Evolutionary conservation across 495 filamentous ascomycete genomes (phyloP).

Genomic region (Talaromyces nanjingensis): DNA sequence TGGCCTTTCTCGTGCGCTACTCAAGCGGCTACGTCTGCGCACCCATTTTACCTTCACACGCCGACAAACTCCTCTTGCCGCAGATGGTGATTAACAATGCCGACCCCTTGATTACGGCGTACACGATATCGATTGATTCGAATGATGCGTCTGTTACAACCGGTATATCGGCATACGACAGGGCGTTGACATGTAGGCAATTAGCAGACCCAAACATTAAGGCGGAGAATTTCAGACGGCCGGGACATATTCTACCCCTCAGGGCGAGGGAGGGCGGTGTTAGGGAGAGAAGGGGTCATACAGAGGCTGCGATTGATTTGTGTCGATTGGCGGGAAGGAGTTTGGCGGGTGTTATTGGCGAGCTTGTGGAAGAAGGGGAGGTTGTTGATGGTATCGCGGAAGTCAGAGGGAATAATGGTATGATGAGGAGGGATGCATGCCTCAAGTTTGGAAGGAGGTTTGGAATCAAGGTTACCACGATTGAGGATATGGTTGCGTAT

Average conservation of each 20-base stretch:
- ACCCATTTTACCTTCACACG: slow-evolving; percentile 62
- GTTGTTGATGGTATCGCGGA: slow-evolving; percentile 53
- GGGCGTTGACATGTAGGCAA: slow-evolving; percentile 71
- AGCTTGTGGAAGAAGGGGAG: slow-evolving; percentile 75
- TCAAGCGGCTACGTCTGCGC: slow-evolving; percentile 85
- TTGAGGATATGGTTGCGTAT: slow-evolving; percentile 79
- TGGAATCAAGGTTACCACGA: slow-evolving; percentile 90
- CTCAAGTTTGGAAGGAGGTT: slow-evolving; percentile 80
- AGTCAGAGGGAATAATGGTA: slow-evolving; percentile 56
- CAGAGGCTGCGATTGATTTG: slow-evolving; percentile 86
- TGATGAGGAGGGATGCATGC: slow-evolving; percentile 91
- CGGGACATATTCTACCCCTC: slow-evolving; percentile 87
- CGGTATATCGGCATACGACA: slow-evolving; percentile 84
- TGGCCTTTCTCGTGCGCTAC: slow-evolving; percentile 91
- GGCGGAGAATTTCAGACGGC: slow-evolving; percentile 61
- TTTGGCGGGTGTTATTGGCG: slow-evolving; percentile 74
- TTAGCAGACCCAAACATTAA: slow-evolving; percentile 61
- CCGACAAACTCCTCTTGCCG: slow-evolving; percentile 63
- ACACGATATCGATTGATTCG: slow-evolving; percentile 81
- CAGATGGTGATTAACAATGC: slow-evolving; percentile 82
- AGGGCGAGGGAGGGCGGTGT: slow-evolving; percentile 76
- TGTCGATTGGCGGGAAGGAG: slow-evolving; percentile 71
- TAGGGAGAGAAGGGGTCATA: slow-evolving; percentile 72
- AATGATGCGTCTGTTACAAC: slow-evolving; percentile 67
- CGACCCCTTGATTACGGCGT: slow-evolving; percentile 86